phyloP scores from a whole-genome alignment of 495 filamentous ascomycete genomes.

The Aspergillus carlsbadensis region DNA sequence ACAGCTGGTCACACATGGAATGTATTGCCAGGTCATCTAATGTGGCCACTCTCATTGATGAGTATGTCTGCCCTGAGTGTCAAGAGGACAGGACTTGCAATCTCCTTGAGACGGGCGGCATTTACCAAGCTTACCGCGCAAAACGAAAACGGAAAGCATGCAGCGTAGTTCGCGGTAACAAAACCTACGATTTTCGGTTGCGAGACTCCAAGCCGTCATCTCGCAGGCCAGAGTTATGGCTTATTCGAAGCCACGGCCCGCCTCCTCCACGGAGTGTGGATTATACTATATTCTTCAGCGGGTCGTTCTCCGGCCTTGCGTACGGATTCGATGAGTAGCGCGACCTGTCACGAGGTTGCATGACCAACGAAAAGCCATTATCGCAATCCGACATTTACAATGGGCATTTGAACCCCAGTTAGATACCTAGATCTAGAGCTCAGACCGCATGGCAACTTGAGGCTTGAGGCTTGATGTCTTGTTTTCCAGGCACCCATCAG shows the following conservation, averaged over 20 bases:
- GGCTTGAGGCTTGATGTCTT: no score
- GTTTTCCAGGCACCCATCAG: no score
- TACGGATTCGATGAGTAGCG: background rate
- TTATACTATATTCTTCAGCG: background rate
- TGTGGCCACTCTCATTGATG: no score
- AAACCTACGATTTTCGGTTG: background rate
- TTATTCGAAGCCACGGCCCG: background rate
- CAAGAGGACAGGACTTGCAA: background rate
- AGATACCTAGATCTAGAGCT: no score
- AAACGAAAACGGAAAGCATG: background rate
- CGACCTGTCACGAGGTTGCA: no score
- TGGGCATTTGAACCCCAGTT: no score
- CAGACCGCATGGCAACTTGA: no score
- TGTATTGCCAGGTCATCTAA: background rate
- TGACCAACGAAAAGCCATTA: no score
- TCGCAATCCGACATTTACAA: no score
- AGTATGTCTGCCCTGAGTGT: no score
- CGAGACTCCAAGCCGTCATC: background rate
- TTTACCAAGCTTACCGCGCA: background rate
- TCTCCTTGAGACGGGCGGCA: background rate
- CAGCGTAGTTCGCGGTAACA: background rate
- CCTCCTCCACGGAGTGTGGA: background rate
- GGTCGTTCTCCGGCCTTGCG: background rate
- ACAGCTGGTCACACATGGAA: background rate
- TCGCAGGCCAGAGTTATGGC: background rate